Conservation (phyloP, 495 filamentous ascomycete species). For the Darksidea phi region DNA sequence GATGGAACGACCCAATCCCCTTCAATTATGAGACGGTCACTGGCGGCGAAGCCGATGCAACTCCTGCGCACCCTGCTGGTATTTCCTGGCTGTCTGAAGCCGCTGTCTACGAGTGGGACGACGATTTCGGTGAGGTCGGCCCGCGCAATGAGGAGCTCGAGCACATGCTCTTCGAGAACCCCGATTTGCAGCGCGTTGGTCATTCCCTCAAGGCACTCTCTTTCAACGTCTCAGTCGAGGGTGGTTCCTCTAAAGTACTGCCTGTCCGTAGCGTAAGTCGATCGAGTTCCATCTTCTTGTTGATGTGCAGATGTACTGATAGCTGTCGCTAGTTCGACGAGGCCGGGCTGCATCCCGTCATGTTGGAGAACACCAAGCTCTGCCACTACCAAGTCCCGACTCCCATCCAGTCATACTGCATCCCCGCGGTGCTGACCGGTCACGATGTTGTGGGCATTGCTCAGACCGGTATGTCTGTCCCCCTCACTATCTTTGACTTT, state of each 20-base stretch:
- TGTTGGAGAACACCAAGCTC: conserved; percentile 73
- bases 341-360: conserved; percentile 80
- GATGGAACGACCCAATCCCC: conserved; percentile 23
- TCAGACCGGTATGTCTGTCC: conserved; percentile 73
- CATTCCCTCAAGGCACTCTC: conserved; percentile 45
- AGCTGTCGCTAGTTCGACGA: conserved; percentile 46
- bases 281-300: background rate
- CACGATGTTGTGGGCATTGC: conserved; percentile 83
- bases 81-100: conserved; percentile 42
- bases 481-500: background rate
- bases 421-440: conserved; percentile 71
- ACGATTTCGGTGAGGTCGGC: conserved; percentile 81
- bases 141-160: conserved; percentile 69
- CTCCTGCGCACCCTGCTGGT: background rate
- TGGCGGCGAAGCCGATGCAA: conserved; percentile 3
- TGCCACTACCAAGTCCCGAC: conserved; percentile 69
- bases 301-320: background rate
- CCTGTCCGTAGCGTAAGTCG: conserved; percentile 54
- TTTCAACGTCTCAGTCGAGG: conserved; percentile 62
- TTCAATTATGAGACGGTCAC: conserved; percentile 24
- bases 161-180: conserved; percentile 64
- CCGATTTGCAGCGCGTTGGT: conserved; percentile 48
- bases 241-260: conserved; percentile 46
- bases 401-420: conserved; percentile 77
- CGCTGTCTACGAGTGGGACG: conserved; percentile 75